phyloP scores from a whole-genome alignment of 345 rosid genomes.

The Melastoma malabathricum region DNA sequence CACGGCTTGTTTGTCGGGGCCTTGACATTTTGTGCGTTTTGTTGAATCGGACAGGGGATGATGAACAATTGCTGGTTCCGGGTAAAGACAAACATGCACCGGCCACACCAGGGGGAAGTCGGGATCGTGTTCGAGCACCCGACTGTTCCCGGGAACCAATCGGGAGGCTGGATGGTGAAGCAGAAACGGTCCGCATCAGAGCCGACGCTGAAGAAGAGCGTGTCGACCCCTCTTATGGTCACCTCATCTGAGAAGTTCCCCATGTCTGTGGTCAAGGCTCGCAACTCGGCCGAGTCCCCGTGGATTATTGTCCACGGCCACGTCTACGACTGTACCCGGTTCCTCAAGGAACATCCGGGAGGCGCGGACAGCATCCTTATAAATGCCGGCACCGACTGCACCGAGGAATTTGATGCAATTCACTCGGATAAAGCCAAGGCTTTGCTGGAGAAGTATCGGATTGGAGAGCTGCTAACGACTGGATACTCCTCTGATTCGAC shows the following conservation, averaged over 20 bases:
- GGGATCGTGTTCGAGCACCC: slow-evolving; percentile 96
- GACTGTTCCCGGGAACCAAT: slow-evolving; percentile 74
- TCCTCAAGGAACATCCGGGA: slow-evolving; percentile 88
- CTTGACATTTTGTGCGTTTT: neutral
- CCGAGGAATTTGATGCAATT: slow-evolving; percentile 91
- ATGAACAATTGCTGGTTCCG: slow-evolving; percentile 99
- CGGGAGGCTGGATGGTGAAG: slow-evolving; percentile 99
- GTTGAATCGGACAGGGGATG: slow-evolving; percentile 52
- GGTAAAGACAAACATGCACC: slow-evolving; percentile 63
- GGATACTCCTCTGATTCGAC: slow-evolving; percentile 49
- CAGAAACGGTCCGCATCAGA: slow-evolving; percentile 42
- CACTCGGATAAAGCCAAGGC: slow-evolving; percentile 88
- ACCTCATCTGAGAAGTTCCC: slow-evolving; percentile 47
- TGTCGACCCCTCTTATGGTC: slow-evolving; percentile 90
- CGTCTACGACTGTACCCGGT: slow-evolving; percentile 78
- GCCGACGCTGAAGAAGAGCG: slow-evolving; percentile 52
- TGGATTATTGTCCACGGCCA: slow-evolving; percentile 96
- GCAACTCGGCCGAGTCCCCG: slow-evolving; percentile 58
- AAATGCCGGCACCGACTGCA: slow-evolving; percentile 84
- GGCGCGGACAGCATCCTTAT: slow-evolving; percentile 77
- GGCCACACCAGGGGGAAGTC: slow-evolving; percentile 71
- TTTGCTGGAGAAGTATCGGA: slow-evolving; percentile 59
- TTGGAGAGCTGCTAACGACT: slow-evolving; percentile 54
- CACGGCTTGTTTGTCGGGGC: neutral
- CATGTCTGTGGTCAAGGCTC: slow-evolving; percentile 53